phyloP scores from a whole-genome alignment of 2,329 filamentous ascomycete species.

The Fusarium humuli region DNA sequence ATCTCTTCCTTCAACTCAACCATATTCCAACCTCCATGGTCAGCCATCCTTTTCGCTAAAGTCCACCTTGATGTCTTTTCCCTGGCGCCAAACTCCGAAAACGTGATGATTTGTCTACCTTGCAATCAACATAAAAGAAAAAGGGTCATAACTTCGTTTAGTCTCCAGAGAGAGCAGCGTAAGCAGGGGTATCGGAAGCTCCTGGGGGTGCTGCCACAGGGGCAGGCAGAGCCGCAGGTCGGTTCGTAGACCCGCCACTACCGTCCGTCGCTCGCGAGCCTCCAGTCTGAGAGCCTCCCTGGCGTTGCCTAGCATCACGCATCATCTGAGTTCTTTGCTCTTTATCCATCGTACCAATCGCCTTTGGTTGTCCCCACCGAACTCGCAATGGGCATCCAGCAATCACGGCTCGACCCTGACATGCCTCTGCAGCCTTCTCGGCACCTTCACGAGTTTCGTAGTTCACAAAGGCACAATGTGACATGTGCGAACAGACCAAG shows the following conservation, averaged over 20 bases:
- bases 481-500: slow-evolving; percentile 94
- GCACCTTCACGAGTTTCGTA: slow-evolving; percentile 87
- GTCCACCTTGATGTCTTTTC: slow-evolving; percentile 22
- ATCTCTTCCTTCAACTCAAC: slow-evolving; percentile 24
- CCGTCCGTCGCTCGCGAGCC: slow-evolving; percentile 47
- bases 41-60: slow-evolving; percentile 38
- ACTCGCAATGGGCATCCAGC: slow-evolving; percentile 90
- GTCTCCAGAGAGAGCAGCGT: slow-evolving; percentile 87
- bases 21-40: slow-evolving; percentile 21
- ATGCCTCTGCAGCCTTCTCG: slow-evolving; percentile 85
- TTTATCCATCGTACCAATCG: slow-evolving; percentile 89
- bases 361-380: slow-evolving; percentile 92
- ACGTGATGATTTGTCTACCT: slow-evolving; percentile 14
- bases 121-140: slow-evolving; percentile 21
- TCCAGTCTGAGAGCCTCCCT: slow-evolving; percentile 37
- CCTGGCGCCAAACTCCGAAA: slow-evolving; percentile 46
- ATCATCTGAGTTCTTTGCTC: slow-evolving; percentile 86
- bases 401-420: slow-evolving; percentile 89
- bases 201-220: slow-evolving; percentile 83
- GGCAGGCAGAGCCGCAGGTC: slow-evolving; percentile 37
- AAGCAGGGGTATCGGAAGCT: slow-evolving; percentile 76
- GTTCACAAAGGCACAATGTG: slow-evolving; percentile 97
- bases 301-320: slow-evolving; percentile 71
- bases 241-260: slow-evolving; percentile 42
- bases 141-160: slow-evolving; percentile 56